These are phyloP conservation scores for Glycine tomentella DNA, from an alignment of 306 rosid genomes.

Conservation along the genomic window DNA sequence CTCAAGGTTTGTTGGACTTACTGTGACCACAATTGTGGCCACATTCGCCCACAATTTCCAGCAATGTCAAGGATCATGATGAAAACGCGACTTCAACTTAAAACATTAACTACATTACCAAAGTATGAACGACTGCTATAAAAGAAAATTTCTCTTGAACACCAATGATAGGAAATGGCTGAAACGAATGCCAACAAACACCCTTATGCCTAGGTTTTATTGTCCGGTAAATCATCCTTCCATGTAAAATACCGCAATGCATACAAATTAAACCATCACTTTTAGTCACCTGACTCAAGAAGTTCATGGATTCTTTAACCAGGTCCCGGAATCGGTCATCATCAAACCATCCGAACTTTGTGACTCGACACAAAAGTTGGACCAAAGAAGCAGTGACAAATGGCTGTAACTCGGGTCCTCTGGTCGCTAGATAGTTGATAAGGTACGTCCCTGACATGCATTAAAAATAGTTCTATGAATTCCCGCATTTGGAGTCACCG, in stretches of 20 bases:
- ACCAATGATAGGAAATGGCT: not conserved
- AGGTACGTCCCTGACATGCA: conserved; percentile 59
- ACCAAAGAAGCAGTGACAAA: conserved; percentile 65
- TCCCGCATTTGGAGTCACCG: not conserved
- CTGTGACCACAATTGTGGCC: too few relatives aligned
- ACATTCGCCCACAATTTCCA: too few relatives aligned
- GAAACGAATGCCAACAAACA: not conserved
- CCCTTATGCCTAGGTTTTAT: not conserved
- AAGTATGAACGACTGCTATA: not conserved
- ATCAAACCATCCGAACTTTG: conserved; percentile 70
- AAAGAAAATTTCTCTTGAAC: not conserved
- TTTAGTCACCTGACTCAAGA: conserved; percentile 60
- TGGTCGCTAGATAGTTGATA: conserved; percentile 59
- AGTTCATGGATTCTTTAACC: conserved; percentile 59
- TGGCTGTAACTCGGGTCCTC: conserved; percentile 69
- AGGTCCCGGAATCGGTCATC: conserved; percentile 63
- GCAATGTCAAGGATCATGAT: too few relatives aligned
- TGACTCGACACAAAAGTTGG: conserved; percentile 60
- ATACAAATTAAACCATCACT: not conserved
- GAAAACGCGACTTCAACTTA: too few relatives aligned
- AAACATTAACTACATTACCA: too few relatives aligned
- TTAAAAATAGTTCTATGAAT: conserved; percentile 26
- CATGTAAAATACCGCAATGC: not conserved
- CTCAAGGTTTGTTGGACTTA: not conserved
- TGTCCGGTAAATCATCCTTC: conserved; percentile 6